phyloP scores from a whole-genome alignment of 1,139 yeast genomes.

The Taphrina pruni region DNA sequence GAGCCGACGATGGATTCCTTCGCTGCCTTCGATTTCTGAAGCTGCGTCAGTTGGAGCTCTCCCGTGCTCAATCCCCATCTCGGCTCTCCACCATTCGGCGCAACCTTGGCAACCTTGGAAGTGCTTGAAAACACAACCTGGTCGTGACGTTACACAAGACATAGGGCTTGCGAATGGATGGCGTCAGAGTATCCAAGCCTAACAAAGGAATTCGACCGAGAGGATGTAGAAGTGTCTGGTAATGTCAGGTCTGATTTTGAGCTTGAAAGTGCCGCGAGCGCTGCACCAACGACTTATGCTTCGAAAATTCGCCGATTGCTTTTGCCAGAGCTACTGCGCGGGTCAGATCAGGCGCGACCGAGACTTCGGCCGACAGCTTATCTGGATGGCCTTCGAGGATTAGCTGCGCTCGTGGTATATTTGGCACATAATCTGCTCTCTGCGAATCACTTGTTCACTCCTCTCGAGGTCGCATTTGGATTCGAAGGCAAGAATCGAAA shows the following conservation, averaged over 20 bases:
- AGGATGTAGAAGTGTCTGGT: neutral
- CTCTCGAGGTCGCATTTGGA: constrained; percentile 31
- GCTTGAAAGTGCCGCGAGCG: neutral
- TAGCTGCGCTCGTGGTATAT: constrained; percentile 38
- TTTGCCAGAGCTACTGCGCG: constrained; percentile 9
- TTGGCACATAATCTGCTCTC: constrained; percentile 26
- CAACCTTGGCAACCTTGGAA: no score
- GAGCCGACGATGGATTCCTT: constrained; percentile 40
- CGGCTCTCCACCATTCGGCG: constrained; percentile 2
- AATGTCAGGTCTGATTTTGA: neutral
- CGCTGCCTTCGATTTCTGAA: constrained; percentile 36
- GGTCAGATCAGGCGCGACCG: neutral
- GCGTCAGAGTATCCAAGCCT: constrained; percentile 1
- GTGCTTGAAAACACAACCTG: no score
- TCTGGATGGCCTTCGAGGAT: constrained; percentile 35
- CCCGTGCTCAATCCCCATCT: neutral
- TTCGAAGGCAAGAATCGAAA: constrained; percentile 29
- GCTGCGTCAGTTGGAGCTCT: constrained; percentile 21
- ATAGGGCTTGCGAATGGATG: neutral
- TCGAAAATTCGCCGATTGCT: constrained; percentile 1
- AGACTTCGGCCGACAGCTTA: constrained; percentile 22
- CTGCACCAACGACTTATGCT: neutral
- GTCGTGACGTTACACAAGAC: no score
- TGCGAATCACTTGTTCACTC: constrained; percentile 25
- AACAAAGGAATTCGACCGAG: constrained; percentile 4